These are phyloP conservation scores for Fimicolochytrium jonesii DNA, from an alignment of 192 early-diverging fungal species.

Conservation along the genomic window DNA sequence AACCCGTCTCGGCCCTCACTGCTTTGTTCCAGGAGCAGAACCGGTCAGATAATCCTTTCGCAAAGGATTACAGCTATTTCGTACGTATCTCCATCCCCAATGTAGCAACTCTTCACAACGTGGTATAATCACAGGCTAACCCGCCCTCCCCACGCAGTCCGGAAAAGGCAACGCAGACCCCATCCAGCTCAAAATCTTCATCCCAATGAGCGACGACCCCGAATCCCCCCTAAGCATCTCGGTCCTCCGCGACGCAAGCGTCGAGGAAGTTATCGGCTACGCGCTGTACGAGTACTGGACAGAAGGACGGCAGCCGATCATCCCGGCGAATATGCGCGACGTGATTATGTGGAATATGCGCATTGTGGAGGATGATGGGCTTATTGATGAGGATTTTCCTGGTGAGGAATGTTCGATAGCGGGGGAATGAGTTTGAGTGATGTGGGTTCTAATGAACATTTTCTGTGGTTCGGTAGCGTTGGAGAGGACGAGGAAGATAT, in stretches of 20 bases:
- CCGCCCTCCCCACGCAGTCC: constrained; percentile 17
- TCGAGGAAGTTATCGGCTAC: constrained; percentile 94
- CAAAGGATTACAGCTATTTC: constrained; percentile 36
- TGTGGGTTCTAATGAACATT: background rate
- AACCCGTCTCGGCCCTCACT: constrained; percentile 36
- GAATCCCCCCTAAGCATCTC: constrained; percentile 52
- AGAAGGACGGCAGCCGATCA: constrained; percentile 54
- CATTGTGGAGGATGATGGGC: constrained; percentile 94
- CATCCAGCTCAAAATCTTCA: constrained; percentile 37
- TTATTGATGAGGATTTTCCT: constrained; percentile 94
- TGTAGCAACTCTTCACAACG: too few species aligned
- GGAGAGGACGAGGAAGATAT: constrained; percentile 81
- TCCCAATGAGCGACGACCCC: constrained; percentile 32
- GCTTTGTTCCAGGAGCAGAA: constrained; percentile 31
- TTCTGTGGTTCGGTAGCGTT: too few species aligned
- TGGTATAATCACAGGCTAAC: background rate
- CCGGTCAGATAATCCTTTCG: constrained; percentile 42
- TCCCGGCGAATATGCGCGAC: constrained; percentile 60
- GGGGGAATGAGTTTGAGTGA: background rate
- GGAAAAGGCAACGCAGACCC: constrained; percentile 41
- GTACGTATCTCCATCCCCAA: constrained; percentile 30
- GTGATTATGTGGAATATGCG: constrained; percentile 82
- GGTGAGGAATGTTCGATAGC: constrained; percentile 45
- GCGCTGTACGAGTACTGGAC: constrained; percentile 84
- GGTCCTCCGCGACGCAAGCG: constrained; percentile 73